Evolutionary conservation across 2,329 filamentous ascomycete genomes (phyloP), one percentile per base, ranked within the genome.

Genomic region (Cladosporium sp.): DNA sequence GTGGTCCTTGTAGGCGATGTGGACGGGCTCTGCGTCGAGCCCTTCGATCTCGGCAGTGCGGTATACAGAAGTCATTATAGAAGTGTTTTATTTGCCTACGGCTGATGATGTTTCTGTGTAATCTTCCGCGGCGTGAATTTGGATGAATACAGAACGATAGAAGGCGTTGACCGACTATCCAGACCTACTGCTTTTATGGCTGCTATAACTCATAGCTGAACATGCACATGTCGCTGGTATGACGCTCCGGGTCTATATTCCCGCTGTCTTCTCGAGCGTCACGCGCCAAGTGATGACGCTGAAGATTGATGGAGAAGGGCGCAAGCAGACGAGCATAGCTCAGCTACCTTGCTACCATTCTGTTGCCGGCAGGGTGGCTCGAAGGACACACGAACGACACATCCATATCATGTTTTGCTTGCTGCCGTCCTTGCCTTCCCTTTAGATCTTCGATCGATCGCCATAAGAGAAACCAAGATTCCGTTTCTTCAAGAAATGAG

Each of bases 1-100:
- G 52, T n/a, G 55, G 50, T 66, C 62, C 28, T 64, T 60, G 51
- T 67, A 69, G 51, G 63, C 60, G 40, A 61, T 59, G 19, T 62
- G 63, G 54, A 67, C n/a, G 19, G 36, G 19, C 5, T 34, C 20
- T 2, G 8, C 15, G 51, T 45, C 17, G 25, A 19, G 17, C 5
- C 25, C 19, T 17, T 55, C 11, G 28, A 55, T n/a, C 5, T 55
- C 40, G 39, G 45, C 11, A 11, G 51, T 39, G 12, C 19, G 40
- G 39, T 55, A 55, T 25, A 14, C 12, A 7, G 39, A 3, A n/a
- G 51, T 34, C 51, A 55, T 55, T n/a, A 25, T 45, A 9, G 20
- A 4, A 8, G 20, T 15, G 14, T 25, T 14, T 1, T 8, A 2
- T 45, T 4, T 42, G 12, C 12, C 4, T 14, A n/a, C 1, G 7